Conservation (phyloP, 257 asterid species). For the Forsythia suspensa region DNA sequence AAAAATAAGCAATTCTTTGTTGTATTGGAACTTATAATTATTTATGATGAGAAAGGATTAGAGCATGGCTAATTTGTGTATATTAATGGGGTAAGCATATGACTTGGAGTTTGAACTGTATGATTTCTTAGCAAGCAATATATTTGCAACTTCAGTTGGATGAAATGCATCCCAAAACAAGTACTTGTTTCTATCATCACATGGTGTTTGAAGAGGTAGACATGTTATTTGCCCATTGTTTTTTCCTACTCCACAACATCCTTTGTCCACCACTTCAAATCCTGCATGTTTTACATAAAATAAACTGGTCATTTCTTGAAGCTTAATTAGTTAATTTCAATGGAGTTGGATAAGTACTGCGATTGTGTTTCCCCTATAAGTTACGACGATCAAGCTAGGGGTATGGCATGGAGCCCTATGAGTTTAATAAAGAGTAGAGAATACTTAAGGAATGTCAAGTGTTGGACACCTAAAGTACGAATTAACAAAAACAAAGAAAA, state of each 20-base stretch:
- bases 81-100: constrained; percentile 71
- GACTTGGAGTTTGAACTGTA: constrained; percentile 56
- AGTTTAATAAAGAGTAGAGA: no score
- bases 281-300: constrained; percentile 35
- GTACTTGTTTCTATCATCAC: constrained; percentile 56
- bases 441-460: no score
- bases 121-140: constrained; percentile 71
- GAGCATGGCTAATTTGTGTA: constrained; percentile 68
- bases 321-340: background rate
- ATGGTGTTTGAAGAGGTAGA: constrained; percentile 74
- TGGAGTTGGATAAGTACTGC: background rate
- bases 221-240: constrained; percentile 92
- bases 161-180: constrained; percentile 93
- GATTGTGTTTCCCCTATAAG: background rate
- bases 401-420: background rate
- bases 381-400: background rate
- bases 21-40: background rate
- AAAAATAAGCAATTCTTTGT: background rate
- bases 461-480: no score
- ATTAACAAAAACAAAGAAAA: no score
- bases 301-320: background rate
- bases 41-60: constrained; percentile 20
- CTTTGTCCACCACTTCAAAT: constrained; percentile 76
- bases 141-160: constrained; percentile 83
- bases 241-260: constrained; percentile 89